Conservation (phyloP, 352 stramenopile species). For the Phytopythium mirpurense region DNA sequence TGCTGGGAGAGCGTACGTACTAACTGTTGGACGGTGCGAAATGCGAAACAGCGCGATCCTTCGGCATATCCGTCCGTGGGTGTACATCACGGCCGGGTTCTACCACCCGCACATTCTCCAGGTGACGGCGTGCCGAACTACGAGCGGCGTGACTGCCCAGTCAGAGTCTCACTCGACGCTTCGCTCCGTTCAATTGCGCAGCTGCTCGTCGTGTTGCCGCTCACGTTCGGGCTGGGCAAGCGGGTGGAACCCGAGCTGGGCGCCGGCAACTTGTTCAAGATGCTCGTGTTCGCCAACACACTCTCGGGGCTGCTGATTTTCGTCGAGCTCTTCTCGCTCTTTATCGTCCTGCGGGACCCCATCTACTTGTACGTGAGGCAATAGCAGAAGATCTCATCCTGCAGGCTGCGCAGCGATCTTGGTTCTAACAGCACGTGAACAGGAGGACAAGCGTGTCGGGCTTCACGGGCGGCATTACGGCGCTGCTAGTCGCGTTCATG, state of each 20-base stretch:
- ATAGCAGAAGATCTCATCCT: neutral
- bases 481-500: constrained; percentile 77
- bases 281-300: constrained; percentile 75
- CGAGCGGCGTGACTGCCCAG: neutral
- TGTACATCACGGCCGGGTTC: constrained; percentile 81
- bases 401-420: neutral
- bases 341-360: constrained; percentile 77
- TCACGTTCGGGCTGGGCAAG: constrained; percentile 64
- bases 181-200: constrained; percentile 9
- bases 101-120: constrained; percentile 79
- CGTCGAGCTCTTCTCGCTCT: constrained; percentile 72
- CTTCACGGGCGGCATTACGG: constrained; percentile 72
- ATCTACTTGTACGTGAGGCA: constrained; percentile 55
- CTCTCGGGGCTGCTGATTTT: constrained; percentile 71
- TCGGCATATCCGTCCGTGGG: constrained; percentile 81
- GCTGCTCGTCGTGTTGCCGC: constrained; percentile 57
- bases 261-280: constrained; percentile 44
- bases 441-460: constrained; percentile 72
- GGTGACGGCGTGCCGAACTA: constrained; percentile 15
- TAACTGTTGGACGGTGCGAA: too few relatives aligned
- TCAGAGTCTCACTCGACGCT: neutral
- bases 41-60: constrained; percentile 78
- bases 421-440: neutral
- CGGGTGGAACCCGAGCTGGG: constrained; percentile 76
- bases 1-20: too few relatives aligned